Evolutionary conservation across 768 basidiomycete species (phyloP).

Genomic region (Paxillus involutus): DNA sequence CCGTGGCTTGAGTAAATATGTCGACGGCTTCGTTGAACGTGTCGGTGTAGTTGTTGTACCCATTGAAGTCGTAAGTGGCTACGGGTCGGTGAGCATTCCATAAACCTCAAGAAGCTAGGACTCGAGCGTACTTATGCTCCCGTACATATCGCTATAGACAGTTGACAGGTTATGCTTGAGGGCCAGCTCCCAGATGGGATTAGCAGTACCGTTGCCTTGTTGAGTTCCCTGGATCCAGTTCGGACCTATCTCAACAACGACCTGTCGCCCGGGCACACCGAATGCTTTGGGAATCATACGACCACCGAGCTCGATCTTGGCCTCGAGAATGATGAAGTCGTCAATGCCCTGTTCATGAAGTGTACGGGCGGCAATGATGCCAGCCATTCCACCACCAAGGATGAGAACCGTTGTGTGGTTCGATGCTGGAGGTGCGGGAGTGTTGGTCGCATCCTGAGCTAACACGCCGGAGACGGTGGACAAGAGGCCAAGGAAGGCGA

Average conservation of each 20-base stretch:
- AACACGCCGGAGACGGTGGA: not conserved
- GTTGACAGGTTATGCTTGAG: constrained; percentile 53
- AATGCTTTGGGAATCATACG: constrained; percentile 52
- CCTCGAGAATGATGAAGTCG: constrained; percentile 65
- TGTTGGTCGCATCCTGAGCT: constrained; percentile 13
- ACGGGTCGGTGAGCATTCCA: not conserved
- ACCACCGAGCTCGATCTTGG: constrained; percentile 57
- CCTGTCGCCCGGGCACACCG: constrained; percentile 36
- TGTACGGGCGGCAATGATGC: constrained; percentile 63
- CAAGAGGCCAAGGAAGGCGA: constrained; percentile 6
- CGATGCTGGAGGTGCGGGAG: not conserved
- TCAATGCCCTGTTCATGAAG: constrained; percentile 52
- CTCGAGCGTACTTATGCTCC: constrained; percentile 41
- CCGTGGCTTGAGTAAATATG: constrained; percentile 41
- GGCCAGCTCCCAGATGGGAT: constrained; percentile 61
- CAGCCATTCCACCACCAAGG: constrained; percentile 66
- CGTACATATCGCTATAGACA: constrained; percentile 43
- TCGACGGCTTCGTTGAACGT: constrained; percentile 41
- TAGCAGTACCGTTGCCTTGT: constrained; percentile 45
- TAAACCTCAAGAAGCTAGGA: not conserved
- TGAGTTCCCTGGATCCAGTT: constrained; percentile 65
- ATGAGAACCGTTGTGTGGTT: constrained; percentile 46
- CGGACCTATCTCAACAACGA: constrained; percentile 55
- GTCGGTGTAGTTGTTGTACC: constrained; percentile 46
- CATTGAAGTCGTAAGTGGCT: constrained; percentile 58